Conservation (phyloP, 768 basidiomycete species). For the Agaricus subrufescens region DNA sequence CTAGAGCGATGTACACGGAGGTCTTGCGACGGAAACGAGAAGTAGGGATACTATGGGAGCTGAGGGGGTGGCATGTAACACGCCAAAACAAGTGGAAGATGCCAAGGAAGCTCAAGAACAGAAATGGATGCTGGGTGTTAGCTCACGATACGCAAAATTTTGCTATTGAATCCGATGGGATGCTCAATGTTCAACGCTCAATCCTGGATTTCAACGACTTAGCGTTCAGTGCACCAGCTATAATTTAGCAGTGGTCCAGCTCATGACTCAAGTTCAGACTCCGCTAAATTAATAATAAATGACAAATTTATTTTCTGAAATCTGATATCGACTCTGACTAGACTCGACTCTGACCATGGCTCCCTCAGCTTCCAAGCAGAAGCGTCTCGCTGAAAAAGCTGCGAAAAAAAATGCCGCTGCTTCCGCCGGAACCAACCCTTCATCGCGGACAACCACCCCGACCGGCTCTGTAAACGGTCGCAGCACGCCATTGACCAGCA, state of each 20-base stretch:
- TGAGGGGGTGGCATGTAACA: slow-evolving; percentile 6
- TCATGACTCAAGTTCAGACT: slow-evolving; percentile 4
- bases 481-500: slow-evolving; percentile 79
- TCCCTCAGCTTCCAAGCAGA: slow-evolving; percentile 84
- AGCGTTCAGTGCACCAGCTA: too few relatives aligned
- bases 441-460: slow-evolving; percentile 40
- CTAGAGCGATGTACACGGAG: slow-evolving; percentile 45
- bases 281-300: slow-evolving; percentile 2
- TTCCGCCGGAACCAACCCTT: neutral
- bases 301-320: slow-evolving; percentile 9
- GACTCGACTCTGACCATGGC: slow-evolving; percentile 41
- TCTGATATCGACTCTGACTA: slow-evolving; percentile 23
- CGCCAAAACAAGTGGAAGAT: slow-evolving; percentile 52
- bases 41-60: neutral
- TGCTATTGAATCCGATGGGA: too few relatives aligned
- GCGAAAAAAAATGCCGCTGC: slow-evolving; percentile 52
- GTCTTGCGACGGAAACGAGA: slow-evolving; percentile 39
- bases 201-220: too few relatives aligned
- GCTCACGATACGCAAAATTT: too few relatives aligned
- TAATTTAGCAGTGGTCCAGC: neutral
- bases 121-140: too few relatives aligned
- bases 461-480: slow-evolving; percentile 59
- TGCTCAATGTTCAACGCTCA: too few relatives aligned
- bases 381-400: slow-evolving; percentile 92
- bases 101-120: too few relatives aligned